Evolutionary conservation across 2,329 filamentous ascomycete species (phyloP).

Genomic region (Fusarium foetens): DNA sequence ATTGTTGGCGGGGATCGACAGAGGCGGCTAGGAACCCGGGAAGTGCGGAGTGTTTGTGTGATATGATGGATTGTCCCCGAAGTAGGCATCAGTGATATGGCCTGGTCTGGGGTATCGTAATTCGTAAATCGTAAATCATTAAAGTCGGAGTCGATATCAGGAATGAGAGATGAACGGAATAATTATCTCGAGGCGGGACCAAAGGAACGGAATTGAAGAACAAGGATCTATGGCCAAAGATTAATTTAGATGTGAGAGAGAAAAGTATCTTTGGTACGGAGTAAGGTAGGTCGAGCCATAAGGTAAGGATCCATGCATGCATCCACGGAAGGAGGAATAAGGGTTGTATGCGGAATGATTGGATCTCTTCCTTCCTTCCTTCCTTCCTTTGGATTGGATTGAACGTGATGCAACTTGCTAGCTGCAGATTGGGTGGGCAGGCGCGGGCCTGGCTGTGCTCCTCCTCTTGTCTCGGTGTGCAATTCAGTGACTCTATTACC

Average conservation of each 20-base stretch:
- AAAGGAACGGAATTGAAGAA: conserved; percentile 11
- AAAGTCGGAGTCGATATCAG: background rate
- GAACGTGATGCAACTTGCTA: conserved; percentile 26
- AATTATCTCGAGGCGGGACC: background rate
- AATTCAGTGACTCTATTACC: background rate
- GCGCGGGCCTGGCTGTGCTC: conserved; percentile 32
- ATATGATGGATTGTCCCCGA: background rate
- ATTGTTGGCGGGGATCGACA: background rate
- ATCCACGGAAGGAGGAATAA: conserved; percentile 9
- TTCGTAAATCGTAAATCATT: conserved; percentile 17
- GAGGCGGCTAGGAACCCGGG: background rate
- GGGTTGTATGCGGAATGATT: conserved; percentile 17
- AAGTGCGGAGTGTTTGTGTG: background rate
- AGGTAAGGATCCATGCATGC: background rate
- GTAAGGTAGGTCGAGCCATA: background rate
- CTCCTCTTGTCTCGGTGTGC: background rate
- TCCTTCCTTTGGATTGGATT: conserved; percentile 4
- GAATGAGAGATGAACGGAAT: background rate
- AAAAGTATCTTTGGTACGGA: background rate
- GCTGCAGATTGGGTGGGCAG: conserved; percentile 30
- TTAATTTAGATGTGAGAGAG: conserved; percentile 24
- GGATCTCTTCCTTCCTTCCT: background rate
- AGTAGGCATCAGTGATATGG: background rate
- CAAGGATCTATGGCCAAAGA: conserved; percentile 6
- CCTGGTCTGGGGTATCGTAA: conserved; percentile 5